Evolutionary conservation across 306 rosid species (phyloP).

Genomic region (Medicago arabica): DNA sequence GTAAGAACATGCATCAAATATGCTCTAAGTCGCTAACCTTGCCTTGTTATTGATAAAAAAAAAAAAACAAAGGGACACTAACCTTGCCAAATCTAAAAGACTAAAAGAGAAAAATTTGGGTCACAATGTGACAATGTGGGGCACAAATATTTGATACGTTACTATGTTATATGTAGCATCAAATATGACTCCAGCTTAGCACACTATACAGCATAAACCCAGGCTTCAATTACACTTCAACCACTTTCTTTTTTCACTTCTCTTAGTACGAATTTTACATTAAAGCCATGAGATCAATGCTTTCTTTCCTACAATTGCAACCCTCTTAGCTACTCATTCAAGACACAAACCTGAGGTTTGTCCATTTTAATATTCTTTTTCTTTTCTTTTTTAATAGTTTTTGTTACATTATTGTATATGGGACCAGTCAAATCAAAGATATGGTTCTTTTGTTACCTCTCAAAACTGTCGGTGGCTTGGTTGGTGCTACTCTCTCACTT

Average conservation of each 20-base stretch:
- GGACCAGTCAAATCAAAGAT: constrained; percentile 27
- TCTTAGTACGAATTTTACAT: constrained; percentile 33
- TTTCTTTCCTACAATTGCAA: constrained; percentile 27
- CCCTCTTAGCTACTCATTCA: constrained; percentile 25
- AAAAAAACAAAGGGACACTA: not conserved
- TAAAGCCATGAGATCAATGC: constrained; percentile 36
- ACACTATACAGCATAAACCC: not conserved
- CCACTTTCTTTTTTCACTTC: not conserved
- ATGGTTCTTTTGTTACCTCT: constrained; percentile 4
- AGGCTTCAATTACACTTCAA: constrained; percentile 15
- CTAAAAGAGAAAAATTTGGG: not conserved
- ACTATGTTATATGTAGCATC: not conserved
- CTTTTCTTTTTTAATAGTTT: not conserved
- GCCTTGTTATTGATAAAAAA: too few relatives aligned
- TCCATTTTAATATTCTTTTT: not conserved
- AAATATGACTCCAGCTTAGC: not conserved
- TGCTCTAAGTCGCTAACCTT: too few relatives aligned
- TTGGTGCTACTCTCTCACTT: constrained; percentile 15
- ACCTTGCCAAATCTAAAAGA: not conserved
- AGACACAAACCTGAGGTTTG: not conserved
- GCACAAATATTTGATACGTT: not conserved
- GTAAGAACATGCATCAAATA: too few relatives aligned
- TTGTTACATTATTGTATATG: constrained; percentile 6
- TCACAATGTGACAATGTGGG: not conserved
- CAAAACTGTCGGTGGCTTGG: constrained; percentile 51